Percentiles rank a stretch among this genome's conserved stretches.
Conservation (phyloP, 2,329 filamentous ascomycete genomes). For the Colletotrichum gigasporum region DNA sequence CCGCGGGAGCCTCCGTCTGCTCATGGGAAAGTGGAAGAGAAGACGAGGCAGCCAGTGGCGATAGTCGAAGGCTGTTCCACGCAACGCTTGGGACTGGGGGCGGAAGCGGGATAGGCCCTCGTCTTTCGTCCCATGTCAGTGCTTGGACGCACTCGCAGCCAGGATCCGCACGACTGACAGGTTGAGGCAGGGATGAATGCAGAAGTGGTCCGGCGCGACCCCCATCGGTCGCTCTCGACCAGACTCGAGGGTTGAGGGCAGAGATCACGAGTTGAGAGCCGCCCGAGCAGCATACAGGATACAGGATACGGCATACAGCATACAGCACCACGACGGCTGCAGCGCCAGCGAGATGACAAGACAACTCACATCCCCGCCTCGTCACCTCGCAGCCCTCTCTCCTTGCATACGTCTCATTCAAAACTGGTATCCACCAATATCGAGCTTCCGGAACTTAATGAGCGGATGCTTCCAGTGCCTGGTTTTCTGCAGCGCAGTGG, state of each 20-base stretch:
- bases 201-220: conserved; percentile 17
- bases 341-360: neutral
- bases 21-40: neutral
- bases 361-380: neutral
- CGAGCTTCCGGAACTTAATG: conserved; percentile 1
- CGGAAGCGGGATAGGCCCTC: neutral
- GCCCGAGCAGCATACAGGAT: neutral
- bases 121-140: conserved; percentile 29
- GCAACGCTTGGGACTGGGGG: neutral
- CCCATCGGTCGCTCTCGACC: neutral
- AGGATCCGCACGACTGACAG: conserved; percentile 27
- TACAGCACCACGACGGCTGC: neutral
- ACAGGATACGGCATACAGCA: no score
- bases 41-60: neutral
- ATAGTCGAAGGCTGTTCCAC: neutral
- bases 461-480: conserved; percentile 16
- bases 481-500: conserved; percentile 26
- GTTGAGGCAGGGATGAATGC: conserved; percentile 14
- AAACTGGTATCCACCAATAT: conserved; percentile 20
- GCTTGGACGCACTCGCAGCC: conserved; percentile 17
- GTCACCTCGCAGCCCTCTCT: neutral
- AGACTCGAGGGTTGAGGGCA: neutral
- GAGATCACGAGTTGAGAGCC: neutral
- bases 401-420: conserved; percentile 10
- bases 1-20: neutral